Conservation (phyloP, 1,284 basidiomycete genomes). For the Leccinum colubrinum region DNA sequence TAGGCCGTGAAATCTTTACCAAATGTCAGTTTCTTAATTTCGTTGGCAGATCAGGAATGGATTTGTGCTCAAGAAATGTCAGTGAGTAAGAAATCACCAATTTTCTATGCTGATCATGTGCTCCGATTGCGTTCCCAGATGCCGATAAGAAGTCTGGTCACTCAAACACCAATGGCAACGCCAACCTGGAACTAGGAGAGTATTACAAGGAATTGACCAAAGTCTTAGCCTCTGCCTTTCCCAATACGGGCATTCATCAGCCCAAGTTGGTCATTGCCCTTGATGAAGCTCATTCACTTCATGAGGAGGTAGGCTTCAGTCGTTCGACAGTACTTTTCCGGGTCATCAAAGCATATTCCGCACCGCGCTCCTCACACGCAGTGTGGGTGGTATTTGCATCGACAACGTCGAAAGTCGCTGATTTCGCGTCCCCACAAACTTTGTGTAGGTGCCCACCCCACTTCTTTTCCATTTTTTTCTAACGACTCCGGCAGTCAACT, state of each 20-base stretch:
- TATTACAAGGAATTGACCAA: background rate
- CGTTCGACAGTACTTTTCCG: background rate
- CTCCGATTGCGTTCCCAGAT: no score
- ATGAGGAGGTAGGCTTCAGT: background rate
- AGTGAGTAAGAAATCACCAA: no score
- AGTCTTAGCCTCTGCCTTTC: background rate
- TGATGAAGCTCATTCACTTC: background rate
- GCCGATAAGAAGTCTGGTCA: no score
- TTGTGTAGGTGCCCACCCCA: background rate
- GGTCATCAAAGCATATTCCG: background rate
- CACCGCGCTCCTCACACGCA: background rate
- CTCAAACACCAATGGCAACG: background rate
- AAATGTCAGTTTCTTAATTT: no score
- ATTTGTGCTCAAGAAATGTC: no score
- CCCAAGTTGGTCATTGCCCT: background rate
- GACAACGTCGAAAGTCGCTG: background rate
- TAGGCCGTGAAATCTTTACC: no score
- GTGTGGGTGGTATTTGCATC: background rate
- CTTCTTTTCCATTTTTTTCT: background rate
- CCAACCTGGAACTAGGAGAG: no score
- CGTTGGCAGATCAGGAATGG: no score
- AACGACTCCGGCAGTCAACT: no score
- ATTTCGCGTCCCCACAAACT: background rate
- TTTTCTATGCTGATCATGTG: no score
- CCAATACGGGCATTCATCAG: background rate